Base-by-base conservation (phyloP, 805 yeast species). In the Jamesozyma lodderae region DNA sequence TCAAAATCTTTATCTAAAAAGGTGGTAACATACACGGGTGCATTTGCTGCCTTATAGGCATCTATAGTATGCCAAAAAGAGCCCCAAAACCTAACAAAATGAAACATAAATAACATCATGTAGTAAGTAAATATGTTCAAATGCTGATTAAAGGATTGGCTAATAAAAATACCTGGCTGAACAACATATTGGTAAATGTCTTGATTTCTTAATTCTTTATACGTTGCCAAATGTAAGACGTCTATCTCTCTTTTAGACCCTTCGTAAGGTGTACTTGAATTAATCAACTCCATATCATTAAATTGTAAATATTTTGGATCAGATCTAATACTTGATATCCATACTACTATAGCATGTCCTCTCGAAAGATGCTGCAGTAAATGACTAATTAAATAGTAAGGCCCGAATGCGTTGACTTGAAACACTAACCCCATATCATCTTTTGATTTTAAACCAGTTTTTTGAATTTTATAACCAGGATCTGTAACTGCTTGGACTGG, bases 141-240 rank as follows among this genome's bases (percentile, higher is more conserved):
- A 49, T 73, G 82, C 47, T 77, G 74, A 59, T 73, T 75, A 51
- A 84, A 84, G 3, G 94, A 79, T 43, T 80, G 79, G 38, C 94
- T 81, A 17, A 80, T 80, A 61, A 92, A 87, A 19, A 92, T 84
- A n/a, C 98, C 98, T 0, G 98, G 98, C 44, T 92, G 96, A 4
- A 83, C 77, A 25, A 90, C 64, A 61, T 83, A 87, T 53, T 82
- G 87, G 35, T 66, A 67, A 36, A 92, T 73, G 1, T 77, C 81
- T 37, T 69, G 55, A 9, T 70, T 50, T 25, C 62, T 49, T 50
- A 86, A 62, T 14, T 63, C 47, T 43, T 72, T 57, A 57, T 73
- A 82, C 1, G 87, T 73, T 6, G 83, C 87, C 33, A 73, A 59
- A 60, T 90, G 97, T 33, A 87, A 60, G 38, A 88, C 67, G 59